Base-by-base conservation (phyloP, 139 green algal genomes). In the Diplosphaera chodatii region DNA sequence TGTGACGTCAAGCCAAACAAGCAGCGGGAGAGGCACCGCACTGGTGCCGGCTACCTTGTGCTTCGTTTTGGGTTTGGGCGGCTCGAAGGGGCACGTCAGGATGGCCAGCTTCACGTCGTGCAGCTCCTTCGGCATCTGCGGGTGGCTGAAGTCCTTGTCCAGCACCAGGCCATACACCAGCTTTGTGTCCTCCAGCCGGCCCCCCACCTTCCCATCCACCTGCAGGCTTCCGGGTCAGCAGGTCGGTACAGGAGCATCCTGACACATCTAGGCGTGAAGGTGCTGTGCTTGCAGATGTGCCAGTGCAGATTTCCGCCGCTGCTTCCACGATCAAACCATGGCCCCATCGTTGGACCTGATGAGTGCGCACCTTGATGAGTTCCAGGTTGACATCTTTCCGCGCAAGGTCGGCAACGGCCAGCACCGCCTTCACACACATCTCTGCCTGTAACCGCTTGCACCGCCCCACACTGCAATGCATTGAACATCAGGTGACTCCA, bases 31-130 rank as follows among this genome's bases (percentile, higher is more conserved):
- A 20, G 32, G 4, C 13, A 56, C 65, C 32, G 32, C 27, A 34
- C 64, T 28, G 31, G 20, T 15, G 13, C 32, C 13, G 27, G n/a
- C 67, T 33, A 89, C 88, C 88, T 99, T 99, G 85, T 99, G 96
- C 91, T 99, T 99, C 66, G 94, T 99, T 86, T 99, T 99, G 64
- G 96, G 96, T 92, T 98, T 99, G 15, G 96, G 96, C 0, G 96
- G 93, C 91, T 99, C 96, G 80, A 99, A 99, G 30, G 96, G 94
- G 78, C 96, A 99, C 1, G 96, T 99, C 20, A 99, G 84, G 78
- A 99, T 98, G 62, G 96, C 96, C 30, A 99, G 94, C 75, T 95
- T 95, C 4, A 94, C 94, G 73, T 98, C 84, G 15, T 90, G 74
- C 33, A 96, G 84, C 23, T 85, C 27, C 74, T 96, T 96, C 55